Conservation (phyloP, 2,329 filamentous ascomycete species). For the Pezicula carpinea region DNA sequence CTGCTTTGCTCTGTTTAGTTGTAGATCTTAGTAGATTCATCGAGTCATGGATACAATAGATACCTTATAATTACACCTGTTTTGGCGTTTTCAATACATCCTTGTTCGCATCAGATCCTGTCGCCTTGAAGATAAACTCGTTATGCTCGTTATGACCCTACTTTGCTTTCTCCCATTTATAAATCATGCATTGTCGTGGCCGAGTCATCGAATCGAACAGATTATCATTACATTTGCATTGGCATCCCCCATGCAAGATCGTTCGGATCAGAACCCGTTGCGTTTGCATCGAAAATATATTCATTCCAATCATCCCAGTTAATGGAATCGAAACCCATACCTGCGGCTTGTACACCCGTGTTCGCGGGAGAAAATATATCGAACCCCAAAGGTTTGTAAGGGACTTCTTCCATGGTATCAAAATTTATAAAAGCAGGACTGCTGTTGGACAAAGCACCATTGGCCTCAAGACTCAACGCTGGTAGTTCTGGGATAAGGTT, state of each 20-base stretch:
- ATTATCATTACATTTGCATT: constrained; percentile 1
- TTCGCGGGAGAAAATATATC: background rate
- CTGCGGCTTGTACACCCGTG: background rate
- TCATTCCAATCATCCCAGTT: constrained; percentile 1
- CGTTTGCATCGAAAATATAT: background rate
- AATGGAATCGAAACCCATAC: background rate
- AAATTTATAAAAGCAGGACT: no score
- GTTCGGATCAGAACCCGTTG: background rate
- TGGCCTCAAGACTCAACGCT: background rate
- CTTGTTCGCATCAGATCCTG: no score
- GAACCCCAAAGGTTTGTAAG: background rate
- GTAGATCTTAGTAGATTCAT: background rate
- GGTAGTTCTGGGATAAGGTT: background rate
- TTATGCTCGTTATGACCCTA: no score
- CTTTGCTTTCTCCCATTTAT: no score
- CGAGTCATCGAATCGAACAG: no score
- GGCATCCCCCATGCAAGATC: background rate
- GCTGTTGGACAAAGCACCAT: background rate
- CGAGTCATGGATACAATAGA: background rate
- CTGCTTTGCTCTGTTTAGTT: background rate
- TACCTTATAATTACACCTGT: background rate
- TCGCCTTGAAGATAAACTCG: no score
- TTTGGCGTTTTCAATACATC: no score
- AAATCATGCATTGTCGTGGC: no score
- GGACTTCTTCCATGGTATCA: background rate